Evolutionary conservation across 192 early-diverging fungal species (phyloP).

Genomic region (Fimicolochytrium jonesii): DNA sequence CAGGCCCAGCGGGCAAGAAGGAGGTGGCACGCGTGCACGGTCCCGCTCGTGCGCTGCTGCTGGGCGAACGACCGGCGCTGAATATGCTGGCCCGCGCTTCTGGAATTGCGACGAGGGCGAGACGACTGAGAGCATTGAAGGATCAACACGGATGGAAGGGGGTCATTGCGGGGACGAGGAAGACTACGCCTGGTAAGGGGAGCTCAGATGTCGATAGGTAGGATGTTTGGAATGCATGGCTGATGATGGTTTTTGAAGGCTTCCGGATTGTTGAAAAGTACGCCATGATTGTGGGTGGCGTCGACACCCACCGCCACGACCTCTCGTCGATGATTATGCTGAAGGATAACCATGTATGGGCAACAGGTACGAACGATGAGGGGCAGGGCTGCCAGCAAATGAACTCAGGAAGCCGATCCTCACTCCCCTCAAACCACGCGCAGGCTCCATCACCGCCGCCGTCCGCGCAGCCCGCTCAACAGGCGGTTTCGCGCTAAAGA

Average conservation of each 20-base stretch:
- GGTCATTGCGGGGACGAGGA: slow-evolving; percentile 91
- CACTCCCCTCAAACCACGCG: not conserved
- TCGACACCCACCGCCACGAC: slow-evolving; percentile 96
- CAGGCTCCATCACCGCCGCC: slow-evolving; percentile 89
- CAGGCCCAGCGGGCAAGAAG: slow-evolving; percentile 38
- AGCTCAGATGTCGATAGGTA: no score
- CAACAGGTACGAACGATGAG: slow-evolving; percentile 30
- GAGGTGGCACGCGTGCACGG: slow-evolving; percentile 81
- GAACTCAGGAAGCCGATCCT: no score
- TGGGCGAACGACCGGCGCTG: slow-evolving; percentile 91
- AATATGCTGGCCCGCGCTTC: slow-evolving; percentile 92
- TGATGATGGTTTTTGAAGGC: no score
- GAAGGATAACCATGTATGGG: slow-evolving; percentile 99
- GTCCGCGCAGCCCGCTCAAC: slow-evolving; percentile 73
- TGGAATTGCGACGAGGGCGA: slow-evolving; percentile 83
- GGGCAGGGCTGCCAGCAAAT: no score
- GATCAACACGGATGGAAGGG: slow-evolving; percentile 71
- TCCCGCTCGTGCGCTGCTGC: slow-evolving; percentile 72
- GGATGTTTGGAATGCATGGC: no score
- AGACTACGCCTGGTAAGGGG: slow-evolving; percentile 86
- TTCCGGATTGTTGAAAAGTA: slow-evolving; percentile 98
- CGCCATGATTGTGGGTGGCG: slow-evolving; percentile 93
- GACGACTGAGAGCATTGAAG: slow-evolving; percentile 58
- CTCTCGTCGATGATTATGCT: slow-evolving; percentile 98
- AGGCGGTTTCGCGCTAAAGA: slow-evolving; percentile 89